phyloP scores from a whole-genome alignment of 2,329 filamentous ascomycete species.

The Byssothecium circinans region DNA sequence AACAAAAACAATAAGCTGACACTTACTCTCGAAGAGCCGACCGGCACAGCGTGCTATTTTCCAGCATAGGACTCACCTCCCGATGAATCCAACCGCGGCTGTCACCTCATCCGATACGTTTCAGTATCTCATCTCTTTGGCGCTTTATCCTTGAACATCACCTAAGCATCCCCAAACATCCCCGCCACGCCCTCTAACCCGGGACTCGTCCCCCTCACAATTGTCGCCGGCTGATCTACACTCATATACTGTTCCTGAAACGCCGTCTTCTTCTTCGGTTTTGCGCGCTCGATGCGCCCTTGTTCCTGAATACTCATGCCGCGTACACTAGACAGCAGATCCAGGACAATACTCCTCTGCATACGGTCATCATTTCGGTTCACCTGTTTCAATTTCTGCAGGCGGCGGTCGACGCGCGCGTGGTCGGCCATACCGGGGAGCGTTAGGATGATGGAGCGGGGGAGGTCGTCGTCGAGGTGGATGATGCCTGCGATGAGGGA shows the following conservation, averaged over 20 bases:
- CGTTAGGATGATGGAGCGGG: conserved; percentile 73
- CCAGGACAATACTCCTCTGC: conserved; percentile 79
- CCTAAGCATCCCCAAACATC: conserved; percentile 43
- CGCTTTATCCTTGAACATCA: too few relatives aligned
- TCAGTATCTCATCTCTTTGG: too few relatives aligned
- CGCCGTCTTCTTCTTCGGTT: conserved; percentile 33
- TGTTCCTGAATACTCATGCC: conserved; percentile 92
- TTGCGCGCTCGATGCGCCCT: conserved; percentile 68
- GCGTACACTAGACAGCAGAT: conserved; percentile 81
- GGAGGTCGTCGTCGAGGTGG: conserved; percentile 73
- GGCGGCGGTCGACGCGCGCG: conserved; percentile 63
- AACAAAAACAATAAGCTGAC: too few relatives aligned
- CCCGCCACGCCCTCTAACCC: conserved; percentile 49
- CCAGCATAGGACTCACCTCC: too few relatives aligned
- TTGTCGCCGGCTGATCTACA: conserved; percentile 42
- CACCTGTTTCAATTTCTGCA: conserved; percentile 41
- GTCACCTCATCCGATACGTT: too few relatives aligned
- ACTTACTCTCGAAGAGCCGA: too few relatives aligned
- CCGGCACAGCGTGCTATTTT: too few relatives aligned
- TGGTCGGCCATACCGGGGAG: conserved; percentile 72
- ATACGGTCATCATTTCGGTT: conserved; percentile 65
- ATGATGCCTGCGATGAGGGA: conserved; percentile 84
- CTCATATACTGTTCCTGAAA: conserved; percentile 47
- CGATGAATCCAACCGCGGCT: too few relatives aligned
- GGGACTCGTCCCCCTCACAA: conserved; percentile 45